Percentiles rank a stretch among this genome's conserved stretches.
Evolutionary conservation across 2,329 filamentous ascomycete genomes (phyloP).

Genomic region (Aureobasidium sp.): DNA sequence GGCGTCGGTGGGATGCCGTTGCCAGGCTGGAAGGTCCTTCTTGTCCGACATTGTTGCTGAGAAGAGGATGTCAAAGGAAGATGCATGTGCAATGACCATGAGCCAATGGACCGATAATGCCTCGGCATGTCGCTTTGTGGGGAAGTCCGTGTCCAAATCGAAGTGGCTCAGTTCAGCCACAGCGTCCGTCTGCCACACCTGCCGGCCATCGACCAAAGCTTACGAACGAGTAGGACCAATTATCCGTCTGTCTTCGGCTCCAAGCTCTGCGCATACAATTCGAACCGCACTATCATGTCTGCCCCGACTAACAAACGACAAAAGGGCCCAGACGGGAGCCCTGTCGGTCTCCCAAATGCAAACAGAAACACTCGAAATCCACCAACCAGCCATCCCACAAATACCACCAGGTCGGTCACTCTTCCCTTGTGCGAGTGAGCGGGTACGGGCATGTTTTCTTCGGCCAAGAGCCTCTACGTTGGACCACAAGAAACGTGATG

Average conservation of each 20-base stretch:
- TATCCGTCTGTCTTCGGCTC: background rate
- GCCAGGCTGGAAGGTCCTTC: constrained; percentile 30
- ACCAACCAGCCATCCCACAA: background rate
- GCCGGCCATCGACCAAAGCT: background rate
- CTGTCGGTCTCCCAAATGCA: background rate
- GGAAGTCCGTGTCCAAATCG: background rate
- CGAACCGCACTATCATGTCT: background rate
- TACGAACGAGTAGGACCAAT: background rate
- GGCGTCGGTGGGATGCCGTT: constrained; percentile 19
- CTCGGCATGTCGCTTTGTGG: background rate
- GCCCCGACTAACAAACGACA: constrained; percentile 11
- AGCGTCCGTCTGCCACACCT: background rate
- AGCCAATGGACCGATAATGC: background rate
- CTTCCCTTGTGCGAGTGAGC: background rate
- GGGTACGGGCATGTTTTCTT: background rate
- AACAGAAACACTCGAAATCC: background rate
- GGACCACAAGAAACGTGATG: background rate
- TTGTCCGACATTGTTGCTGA: constrained; percentile 23
- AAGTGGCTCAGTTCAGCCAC: background rate
- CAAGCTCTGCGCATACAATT: background rate
- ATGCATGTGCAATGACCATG: background rate
- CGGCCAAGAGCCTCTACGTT: background rate
- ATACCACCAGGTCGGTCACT: constrained; percentile 9
- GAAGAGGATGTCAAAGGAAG: too few relatives aligned
- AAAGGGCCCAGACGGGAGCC: background rate